Evolutionary conservation across 495 filamentous ascomycete species (phyloP).

Genomic region (Penicillium roqueforti): DNA sequence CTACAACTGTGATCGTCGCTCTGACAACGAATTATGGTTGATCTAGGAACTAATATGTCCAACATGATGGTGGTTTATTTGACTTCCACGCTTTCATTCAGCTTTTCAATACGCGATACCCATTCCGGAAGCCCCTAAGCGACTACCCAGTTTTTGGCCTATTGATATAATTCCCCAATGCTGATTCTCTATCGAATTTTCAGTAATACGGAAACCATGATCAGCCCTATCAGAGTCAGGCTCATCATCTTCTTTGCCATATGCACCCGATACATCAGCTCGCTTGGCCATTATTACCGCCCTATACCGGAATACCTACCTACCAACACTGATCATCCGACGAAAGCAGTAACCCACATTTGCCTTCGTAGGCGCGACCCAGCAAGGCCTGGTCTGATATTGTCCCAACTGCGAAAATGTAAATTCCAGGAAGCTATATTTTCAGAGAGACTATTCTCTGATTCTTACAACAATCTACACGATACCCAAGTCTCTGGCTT

Average conservation of each 20-base stretch:
- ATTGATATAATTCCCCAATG: no score
- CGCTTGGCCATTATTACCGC: neutral
- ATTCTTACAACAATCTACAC: neutral
- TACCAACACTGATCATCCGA: neutral
- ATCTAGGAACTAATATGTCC: neutral
- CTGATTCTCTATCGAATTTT: no score
- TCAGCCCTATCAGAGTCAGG: neutral
- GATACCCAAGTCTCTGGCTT: neutral
- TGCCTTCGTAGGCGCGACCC: neutral
- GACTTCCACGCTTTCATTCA: neutral
- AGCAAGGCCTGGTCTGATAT: neutral
- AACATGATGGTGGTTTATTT: neutral
- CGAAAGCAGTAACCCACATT: neutral
- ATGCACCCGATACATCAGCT: neutral
- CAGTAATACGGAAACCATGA: neutral
- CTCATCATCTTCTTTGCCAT: neutral
- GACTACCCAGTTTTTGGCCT: neutral
- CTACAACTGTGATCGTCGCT: slow-evolving; percentile 1
- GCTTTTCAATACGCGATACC: neutral
- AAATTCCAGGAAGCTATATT: neutral
- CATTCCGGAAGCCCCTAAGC: neutral
- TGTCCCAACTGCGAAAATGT: neutral
- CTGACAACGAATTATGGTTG: neutral
- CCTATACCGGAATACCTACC: neutral
- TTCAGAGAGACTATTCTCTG: neutral